Evolutionary conservation across 805 yeast genomes (phyloP), one percentile per base, ranked within the genome.

Genomic region (Kluyveromyces wickerhamii): DNA sequence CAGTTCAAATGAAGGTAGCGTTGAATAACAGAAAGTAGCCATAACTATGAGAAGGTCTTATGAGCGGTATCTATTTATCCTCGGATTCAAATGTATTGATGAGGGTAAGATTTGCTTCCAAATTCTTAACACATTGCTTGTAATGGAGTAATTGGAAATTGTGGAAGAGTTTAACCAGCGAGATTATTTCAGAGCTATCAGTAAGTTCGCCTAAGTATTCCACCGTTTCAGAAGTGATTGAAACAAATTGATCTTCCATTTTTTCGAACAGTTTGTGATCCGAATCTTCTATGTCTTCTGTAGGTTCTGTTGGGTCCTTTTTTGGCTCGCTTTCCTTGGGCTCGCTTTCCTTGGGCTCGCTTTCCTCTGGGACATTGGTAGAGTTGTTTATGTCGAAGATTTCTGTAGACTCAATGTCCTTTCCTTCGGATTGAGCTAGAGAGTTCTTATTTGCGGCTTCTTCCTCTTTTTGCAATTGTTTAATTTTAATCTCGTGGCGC

Each of bases 191-290:
- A 8, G 75, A 66, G 16, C 88, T 85, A 41, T 71, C 74, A 44
- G 83, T 73, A 37, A 83, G 64, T 44, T 69, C 73, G 56, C 79
- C 76, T 92, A 83, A 81, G 35, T 77, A 74, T 47, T 74, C 72
- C n/a, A 81, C 92, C 0, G 94, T 92, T 18, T 69, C 63, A 38
- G 81, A 79, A 4, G 87, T 82, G 17, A 86, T 84, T 45, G 77
- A 72, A 22, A 83, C 92, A 44, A 83, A 71, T 42, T 80, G 89
- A 52, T 83, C 94, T 57, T 83, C 94, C 44, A 77, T 67, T 27
- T 63, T 65, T 35, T 74, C 81, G 14, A 74, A 55, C 28, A 70
- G 59, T 27, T 66, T 67, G 22, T 45, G 30, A 9, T 54, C 62
- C 17, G 57, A 43, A 30, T 56, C 52, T 27, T 64, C 63, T 8